Evolutionary conservation across 345 rosid species (phyloP).

Genomic region (Excoecaria agallocha): DNA sequence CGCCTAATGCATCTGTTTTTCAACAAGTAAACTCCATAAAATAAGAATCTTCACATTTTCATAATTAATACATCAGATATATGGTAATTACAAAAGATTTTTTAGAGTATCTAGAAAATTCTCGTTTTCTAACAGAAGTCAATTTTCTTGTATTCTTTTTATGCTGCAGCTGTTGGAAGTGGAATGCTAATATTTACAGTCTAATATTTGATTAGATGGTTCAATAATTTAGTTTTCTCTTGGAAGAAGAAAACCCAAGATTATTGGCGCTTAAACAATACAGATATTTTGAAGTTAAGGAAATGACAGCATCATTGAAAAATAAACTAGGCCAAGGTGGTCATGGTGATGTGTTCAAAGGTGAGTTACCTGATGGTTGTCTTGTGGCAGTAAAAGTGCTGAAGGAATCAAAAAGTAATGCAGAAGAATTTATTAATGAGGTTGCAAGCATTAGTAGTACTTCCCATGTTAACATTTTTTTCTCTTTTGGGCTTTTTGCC

Average conservation of each 20-base stretch:
- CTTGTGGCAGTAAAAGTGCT: constrained; percentile 15
- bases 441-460: constrained; percentile 18
- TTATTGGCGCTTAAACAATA: constrained; percentile 1
- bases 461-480: constrained; percentile 16
- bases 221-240: neutral
- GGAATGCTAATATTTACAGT: neutral
- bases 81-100: too few relatives aligned
- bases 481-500: constrained; percentile 10
- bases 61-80: too few relatives aligned
- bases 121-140: too few relatives aligned
- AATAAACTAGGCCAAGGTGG: constrained; percentile 12
- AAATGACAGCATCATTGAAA: neutral
- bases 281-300: constrained; percentile 9
- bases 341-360: constrained; percentile 13
- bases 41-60: too few relatives aligned
- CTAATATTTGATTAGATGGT: neutral
- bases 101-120: too few relatives aligned
- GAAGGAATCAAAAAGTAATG: constrained; percentile 12
- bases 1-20: too few relatives aligned
- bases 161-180: neutral
- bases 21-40: too few relatives aligned
- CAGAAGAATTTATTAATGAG: constrained; percentile 19
- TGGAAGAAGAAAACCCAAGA: neutral
- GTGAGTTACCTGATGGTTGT: constrained; percentile 10
- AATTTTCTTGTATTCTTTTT: too few relatives aligned